These are phyloP conservation scores for Immersiporthe knoxdaviesiana DNA, from an alignment of 2,329 filamentous ascomycete genomes.

Conservation along the genomic window DNA sequence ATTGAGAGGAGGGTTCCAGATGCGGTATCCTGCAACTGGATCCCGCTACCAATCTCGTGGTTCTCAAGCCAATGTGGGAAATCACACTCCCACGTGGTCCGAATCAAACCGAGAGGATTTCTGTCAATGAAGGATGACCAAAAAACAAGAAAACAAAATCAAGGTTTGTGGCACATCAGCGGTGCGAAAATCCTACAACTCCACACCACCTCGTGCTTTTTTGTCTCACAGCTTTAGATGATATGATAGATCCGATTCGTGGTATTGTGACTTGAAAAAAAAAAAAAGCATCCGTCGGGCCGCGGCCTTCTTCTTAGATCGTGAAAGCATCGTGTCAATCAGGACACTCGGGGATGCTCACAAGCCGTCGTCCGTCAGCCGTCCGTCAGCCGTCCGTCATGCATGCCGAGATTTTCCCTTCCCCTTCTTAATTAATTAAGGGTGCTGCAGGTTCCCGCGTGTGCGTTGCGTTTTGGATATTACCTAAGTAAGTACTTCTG, in stretches of 20 bases:
- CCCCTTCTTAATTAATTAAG: too few species aligned
- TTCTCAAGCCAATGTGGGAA: neutral
- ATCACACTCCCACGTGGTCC: neutral
- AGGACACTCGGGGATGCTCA: neutral
- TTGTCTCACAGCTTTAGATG: neutral
- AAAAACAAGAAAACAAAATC: neutral
- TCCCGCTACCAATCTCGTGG: neutral
- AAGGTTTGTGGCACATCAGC: neutral
- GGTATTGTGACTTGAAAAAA: neutral
- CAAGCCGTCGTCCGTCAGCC: too few species aligned
- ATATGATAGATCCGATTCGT: neutral
- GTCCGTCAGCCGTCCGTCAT: neutral
- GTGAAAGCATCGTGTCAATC: neutral
- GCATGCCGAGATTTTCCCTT: neutral
- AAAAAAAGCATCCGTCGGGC: neutral
- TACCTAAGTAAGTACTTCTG: too few species aligned
- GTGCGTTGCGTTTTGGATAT: neutral
- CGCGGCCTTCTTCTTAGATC: neutral
- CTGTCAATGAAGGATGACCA: too few species aligned
- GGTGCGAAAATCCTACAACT: neutral
- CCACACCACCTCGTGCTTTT: neutral
- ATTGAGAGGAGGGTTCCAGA: neutral
- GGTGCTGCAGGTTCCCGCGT: neutral
- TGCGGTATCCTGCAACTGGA: neutral
- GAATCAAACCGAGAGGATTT: neutral